Conservation (phyloP, 345 rosid species). For the Brassica juncea region DNA sequence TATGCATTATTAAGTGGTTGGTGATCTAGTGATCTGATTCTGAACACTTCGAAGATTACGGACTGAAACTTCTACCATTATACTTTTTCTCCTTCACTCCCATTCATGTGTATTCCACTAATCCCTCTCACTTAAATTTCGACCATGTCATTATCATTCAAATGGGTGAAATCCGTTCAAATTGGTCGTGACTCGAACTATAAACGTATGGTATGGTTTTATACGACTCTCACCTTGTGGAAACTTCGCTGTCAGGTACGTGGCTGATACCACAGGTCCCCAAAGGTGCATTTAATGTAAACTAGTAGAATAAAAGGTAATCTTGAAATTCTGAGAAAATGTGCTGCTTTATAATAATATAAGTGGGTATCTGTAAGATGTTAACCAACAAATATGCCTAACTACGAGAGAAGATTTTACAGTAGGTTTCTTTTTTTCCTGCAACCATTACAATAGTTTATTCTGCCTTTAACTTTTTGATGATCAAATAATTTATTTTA, state of each 20-base stretch:
- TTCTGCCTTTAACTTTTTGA: neutral
- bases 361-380: neutral
- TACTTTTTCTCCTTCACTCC: neutral
- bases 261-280: neutral
- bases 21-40: neutral
- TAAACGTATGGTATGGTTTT: constrained; percentile 7
- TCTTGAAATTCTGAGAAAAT: neutral
- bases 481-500: neutral
- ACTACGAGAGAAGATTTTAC: neutral
- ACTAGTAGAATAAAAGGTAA: neutral
- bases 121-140: neutral
- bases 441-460: neutral
- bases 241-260: constrained; percentile 9
- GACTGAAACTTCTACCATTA: neutral
- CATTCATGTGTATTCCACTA: neutral
- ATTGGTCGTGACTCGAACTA: neutral
- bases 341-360: neutral
- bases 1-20: neutral
- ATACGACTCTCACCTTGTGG: neutral
- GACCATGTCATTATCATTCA: neutral
- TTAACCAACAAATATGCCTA: neutral
- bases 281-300: neutral
- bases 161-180: neutral
- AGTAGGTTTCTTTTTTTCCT: neutral
- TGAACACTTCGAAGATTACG: neutral